Conservation (phyloP, 1,139 yeast genomes). For the Taiozyma sp. region DNA sequence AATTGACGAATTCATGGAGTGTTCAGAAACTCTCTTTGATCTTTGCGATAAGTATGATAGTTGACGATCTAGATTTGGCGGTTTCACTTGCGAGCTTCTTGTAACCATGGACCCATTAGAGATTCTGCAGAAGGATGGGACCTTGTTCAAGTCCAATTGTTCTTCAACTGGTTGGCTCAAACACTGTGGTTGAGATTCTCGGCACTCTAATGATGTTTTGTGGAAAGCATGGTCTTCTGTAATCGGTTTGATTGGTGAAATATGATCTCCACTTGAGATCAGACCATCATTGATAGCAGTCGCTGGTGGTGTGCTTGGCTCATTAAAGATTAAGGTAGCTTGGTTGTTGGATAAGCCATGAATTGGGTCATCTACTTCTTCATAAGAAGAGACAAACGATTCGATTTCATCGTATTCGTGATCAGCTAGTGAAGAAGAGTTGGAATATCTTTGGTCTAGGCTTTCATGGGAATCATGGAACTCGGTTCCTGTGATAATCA, state of each 20-base stretch:
- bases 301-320: conserved; percentile 21
- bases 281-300: conserved; percentile 12
- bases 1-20: conserved; percentile 13
- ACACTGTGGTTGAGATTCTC: background rate
- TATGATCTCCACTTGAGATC: conserved; percentile 21
- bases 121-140: conserved; percentile 19
- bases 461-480: background rate
- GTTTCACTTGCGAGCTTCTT: background rate
- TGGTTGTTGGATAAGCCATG: background rate
- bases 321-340: conserved; percentile 6
- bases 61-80: conserved; percentile 2
- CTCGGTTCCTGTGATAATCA: background rate
- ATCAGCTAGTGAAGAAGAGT: background rate
- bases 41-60: conserved; percentile 19
- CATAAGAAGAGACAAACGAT: conserved; percentile 21
- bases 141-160: conserved; percentile 13
- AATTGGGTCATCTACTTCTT: conserved; percentile 6
- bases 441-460: background rate
- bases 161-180: background rate
- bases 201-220: background rate
- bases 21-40: conserved; percentile 14
- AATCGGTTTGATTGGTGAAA: conserved; percentile 22
- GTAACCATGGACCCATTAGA: conserved; percentile 16
- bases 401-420: conserved; percentile 16
- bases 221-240: conserved; percentile 8